phyloP scores from a whole-genome alignment of 352 stramenopile genomes.

The Thalassiosira hispida region DNA sequence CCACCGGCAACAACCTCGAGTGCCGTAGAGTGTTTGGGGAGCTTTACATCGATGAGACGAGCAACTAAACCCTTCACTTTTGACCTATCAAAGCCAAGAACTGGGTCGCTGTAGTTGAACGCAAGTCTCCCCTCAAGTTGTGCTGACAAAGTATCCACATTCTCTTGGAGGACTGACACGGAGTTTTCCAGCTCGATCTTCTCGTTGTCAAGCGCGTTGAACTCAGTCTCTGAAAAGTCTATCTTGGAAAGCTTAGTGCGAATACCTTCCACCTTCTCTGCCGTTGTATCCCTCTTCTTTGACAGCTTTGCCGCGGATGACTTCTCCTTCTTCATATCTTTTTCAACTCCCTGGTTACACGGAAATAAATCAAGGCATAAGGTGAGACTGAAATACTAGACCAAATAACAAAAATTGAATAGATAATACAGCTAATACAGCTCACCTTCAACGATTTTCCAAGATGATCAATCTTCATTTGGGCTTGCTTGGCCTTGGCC shows the following conservation, averaged over 20 bases:
- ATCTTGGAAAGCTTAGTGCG: constrained; percentile 71
- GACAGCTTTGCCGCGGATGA: constrained; percentile 71
- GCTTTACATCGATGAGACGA: constrained; percentile 93
- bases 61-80: constrained; percentile 98
- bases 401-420: constrained; percentile 9
- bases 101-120: constrained; percentile 96
- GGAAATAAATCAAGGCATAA: constrained; percentile 1
- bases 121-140: constrained; percentile 93
- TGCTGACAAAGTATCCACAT: constrained; percentile 92
- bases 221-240: constrained; percentile 80
- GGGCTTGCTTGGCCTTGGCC: constrained; percentile 88
- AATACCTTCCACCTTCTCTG: constrained; percentile 63
- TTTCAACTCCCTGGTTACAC: constrained; percentile 73
- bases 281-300: constrained; percentile 62
- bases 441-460: constrained; percentile 85
- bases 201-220: constrained; percentile 71
- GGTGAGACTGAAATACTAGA: constrained; percentile 1
- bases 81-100: constrained; percentile 92
- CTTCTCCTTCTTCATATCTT: constrained; percentile 83
- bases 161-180: constrained; percentile 87
- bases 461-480: constrained; percentile 93
- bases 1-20: constrained; percentile 97
- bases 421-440: constrained; percentile 5
- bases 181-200: constrained; percentile 72
- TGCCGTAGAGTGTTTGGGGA: constrained; percentile 92